phyloP scores from a whole-genome alignment of 2,329 filamentous ascomycete species.

The Venturiaceae sp. region DNA sequence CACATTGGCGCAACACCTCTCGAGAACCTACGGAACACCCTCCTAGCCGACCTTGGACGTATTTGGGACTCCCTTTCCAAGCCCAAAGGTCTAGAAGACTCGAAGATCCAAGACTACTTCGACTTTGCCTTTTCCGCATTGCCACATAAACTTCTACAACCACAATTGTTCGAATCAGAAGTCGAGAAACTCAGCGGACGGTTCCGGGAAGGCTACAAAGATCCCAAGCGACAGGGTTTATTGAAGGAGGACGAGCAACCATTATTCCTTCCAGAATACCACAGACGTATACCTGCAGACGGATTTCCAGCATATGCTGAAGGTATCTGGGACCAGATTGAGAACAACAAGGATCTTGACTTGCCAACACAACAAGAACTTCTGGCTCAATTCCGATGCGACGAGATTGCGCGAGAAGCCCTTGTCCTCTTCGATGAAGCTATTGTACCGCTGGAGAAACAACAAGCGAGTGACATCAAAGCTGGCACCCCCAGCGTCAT shows the following conservation, averaged over 20 bases:
- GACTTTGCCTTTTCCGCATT: constrained; percentile 95
- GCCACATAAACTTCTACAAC: constrained; percentile 93
- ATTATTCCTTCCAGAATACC: constrained; percentile 88
- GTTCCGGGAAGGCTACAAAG: constrained; percentile 73
- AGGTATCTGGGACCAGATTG: constrained; percentile 96
- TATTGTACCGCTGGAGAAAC: constrained; percentile 77
- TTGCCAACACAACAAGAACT: constrained; percentile 94
- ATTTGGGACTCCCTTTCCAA: constrained; percentile 94
- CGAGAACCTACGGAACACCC: constrained; percentile 77
- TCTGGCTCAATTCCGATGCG: constrained; percentile 91
- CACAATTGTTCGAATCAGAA: constrained; percentile 77
- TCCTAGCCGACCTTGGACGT: constrained; percentile 81
- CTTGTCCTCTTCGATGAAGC: constrained; percentile 71
- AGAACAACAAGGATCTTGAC: constrained; percentile 96
- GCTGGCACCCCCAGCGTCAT: constrained; percentile 67
- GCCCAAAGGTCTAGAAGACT: constrained; percentile 76
- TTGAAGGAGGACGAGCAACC: constrained; percentile 66
- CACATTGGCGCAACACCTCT: constrained; percentile 89
- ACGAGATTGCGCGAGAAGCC: constrained; percentile 90
- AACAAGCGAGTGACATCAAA: constrained; percentile 58
- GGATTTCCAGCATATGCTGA: constrained; percentile 92
- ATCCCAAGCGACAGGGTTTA: constrained; percentile 50
- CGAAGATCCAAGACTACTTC: constrained; percentile 92
- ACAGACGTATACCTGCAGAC: constrained; percentile 89
- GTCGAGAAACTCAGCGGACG: constrained; percentile 69